Evolutionary conservation across 345 rosid genomes (phyloP).

Genomic region (Moricandia arvensis): DNA sequence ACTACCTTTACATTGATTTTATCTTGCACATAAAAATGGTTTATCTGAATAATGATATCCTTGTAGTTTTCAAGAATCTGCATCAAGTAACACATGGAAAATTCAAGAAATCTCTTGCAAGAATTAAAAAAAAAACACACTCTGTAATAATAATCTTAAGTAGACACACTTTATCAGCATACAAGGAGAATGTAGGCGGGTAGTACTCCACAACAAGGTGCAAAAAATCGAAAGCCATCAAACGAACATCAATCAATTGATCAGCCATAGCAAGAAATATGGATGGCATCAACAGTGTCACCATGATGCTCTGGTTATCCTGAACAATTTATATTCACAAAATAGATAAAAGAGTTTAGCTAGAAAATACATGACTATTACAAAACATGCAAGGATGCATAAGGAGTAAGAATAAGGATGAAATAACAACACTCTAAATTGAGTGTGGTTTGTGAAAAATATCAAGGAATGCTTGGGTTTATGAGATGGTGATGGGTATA

Average conservation of each 20-base stretch:
- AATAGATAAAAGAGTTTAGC: no score
- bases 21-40: conserved; percentile 64
- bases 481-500: no score
- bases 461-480: no score
- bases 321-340: conserved; percentile 43
- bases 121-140: background rate
- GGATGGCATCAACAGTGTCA: conserved; percentile 69
- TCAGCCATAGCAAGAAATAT: conserved; percentile 75
- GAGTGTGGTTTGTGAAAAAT: no score
- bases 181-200: conserved; percentile 58
- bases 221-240: conserved; percentile 80
- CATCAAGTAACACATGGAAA: background rate
- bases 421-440: no score
- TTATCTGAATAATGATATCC: conserved; percentile 52
- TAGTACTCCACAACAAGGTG: conserved; percentile 65
- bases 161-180: conserved; percentile 69
- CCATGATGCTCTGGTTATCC: conserved; percentile 67
- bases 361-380: no score
- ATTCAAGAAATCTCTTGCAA: background rate
- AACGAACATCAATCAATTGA: conserved; percentile 68
- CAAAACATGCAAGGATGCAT: no score
- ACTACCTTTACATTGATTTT: conserved; percentile 64
- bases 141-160: background rate
- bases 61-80: conserved; percentile 83
- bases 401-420: no score